A percentile compares a stretch with the other conserved stretches of the same genome.
These are phyloP conservation scores for Linanthus parryae DNA, from an alignment of 148 eudicot species.

Conservation along the genomic window DNA sequence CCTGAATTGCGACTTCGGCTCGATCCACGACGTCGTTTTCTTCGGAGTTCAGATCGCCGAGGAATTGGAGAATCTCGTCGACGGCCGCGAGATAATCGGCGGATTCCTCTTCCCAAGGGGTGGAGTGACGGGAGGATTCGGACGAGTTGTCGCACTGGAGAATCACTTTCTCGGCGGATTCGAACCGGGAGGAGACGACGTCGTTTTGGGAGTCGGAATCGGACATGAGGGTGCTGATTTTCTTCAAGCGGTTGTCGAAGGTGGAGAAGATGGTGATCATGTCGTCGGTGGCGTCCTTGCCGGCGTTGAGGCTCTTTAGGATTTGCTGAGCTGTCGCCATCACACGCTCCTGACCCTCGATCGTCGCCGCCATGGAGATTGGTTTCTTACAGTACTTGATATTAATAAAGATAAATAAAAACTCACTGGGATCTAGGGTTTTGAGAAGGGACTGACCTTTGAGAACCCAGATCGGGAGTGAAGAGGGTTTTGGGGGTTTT, in stretches of 20 bases:
- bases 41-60: slow-evolving; percentile 21
- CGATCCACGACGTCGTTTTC: slow-evolving; percentile 33
- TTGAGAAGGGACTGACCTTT: too few relatives aligned
- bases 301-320: slow-evolving; percentile 53
- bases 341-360: slow-evolving; percentile 72
- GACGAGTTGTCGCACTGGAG: slow-evolving; percentile 24
- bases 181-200: slow-evolving; percentile 23
- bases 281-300: slow-evolving; percentile 62
- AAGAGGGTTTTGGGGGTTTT: too few relatives aligned
- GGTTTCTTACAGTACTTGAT: too few relatives aligned
- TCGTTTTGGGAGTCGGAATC: background rate
- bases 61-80: slow-evolving; percentile 44
- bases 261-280: slow-evolving; percentile 70
- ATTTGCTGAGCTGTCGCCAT: slow-evolving; percentile 88
- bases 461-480: too few relatives aligned
- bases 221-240: slow-evolving; percentile 30
- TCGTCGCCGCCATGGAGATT: slow-evolving; percentile 51
- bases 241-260: slow-evolving; percentile 71
- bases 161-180: slow-evolving; percentile 51
- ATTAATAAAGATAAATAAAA: too few relatives aligned
- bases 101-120: slow-evolving; percentile 23
- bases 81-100: slow-evolving; percentile 57
- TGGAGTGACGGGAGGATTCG: slow-evolving; percentile 7
- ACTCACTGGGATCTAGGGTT: too few relatives aligned
- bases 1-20: slow-evolving; percentile 64